These are phyloP conservation scores for Aspergillus nomiae DNA, from an alignment of 2,329 filamentous ascomycete species.

Conservation along the genomic window DNA sequence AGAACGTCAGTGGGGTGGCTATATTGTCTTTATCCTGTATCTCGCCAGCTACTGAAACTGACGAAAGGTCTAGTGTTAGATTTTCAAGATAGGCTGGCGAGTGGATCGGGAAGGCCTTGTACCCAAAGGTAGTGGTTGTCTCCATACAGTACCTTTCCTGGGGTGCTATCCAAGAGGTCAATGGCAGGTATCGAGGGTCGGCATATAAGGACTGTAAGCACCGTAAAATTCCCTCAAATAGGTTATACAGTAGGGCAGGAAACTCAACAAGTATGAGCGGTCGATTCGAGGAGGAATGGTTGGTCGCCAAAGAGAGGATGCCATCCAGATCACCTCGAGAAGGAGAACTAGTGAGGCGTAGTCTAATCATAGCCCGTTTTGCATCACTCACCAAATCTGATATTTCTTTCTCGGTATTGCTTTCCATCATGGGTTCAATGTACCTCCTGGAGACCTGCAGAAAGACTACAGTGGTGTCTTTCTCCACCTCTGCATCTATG, in stretches of 20 bases:
- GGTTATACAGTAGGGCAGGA: constrained; percentile 14
- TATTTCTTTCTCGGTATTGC: neutral
- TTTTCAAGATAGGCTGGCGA: neutral
- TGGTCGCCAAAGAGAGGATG: neutral
- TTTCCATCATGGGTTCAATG: neutral
- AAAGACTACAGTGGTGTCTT: neutral
- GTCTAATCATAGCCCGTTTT: neutral
- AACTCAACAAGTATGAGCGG: constrained; percentile 16
- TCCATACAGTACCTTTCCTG: neutral
- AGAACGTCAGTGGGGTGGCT: neutral
- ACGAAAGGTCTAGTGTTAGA: neutral
- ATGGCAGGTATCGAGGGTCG: neutral
- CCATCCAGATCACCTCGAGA: neutral
- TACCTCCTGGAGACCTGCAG: neutral
- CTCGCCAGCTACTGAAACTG: too few relatives aligned
- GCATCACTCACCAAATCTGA: neutral
- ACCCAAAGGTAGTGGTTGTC: neutral
- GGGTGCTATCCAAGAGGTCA: neutral
- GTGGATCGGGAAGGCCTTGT: neutral
- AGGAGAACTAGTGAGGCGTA: neutral
- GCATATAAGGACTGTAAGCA: constrained; percentile 7
- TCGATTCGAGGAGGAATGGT: neutral
- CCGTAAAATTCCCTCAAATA: constrained; percentile 14
- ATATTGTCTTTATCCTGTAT: neutral
- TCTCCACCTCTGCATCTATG: neutral